phyloP scores from a whole-genome alignment of 106 monocot genomes.

The Dendrobium chrysotoxum region DNA sequence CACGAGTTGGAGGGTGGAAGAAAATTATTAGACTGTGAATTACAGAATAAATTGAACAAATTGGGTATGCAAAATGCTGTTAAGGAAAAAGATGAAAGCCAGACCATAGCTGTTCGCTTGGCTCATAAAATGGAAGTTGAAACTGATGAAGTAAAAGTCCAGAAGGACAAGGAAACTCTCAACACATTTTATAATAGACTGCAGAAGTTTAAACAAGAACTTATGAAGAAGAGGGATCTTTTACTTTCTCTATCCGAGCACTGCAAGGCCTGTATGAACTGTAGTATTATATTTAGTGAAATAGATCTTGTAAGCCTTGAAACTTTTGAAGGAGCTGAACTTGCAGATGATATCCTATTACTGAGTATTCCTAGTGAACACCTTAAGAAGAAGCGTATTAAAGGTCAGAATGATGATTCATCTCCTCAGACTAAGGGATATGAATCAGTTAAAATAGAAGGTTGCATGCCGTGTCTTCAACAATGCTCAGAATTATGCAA shows the following conservation, averaged over 20 bases:
- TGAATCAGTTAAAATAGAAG: not conserved
- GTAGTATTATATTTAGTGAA: not conserved
- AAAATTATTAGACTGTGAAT: not conserved
- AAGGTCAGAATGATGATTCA: not conserved
- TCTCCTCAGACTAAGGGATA: not conserved
- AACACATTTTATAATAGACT: not conserved
- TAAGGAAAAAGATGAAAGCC: not conserved
- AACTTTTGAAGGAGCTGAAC: not conserved
- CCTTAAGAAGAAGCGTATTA: not conserved
- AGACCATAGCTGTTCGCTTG: not conserved
- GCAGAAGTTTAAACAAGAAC: not conserved
- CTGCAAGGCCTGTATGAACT: not conserved
- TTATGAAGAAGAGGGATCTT: conserved; percentile 1
- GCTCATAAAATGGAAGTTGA: conserved; percentile 1
- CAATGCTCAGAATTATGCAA: not conserved
- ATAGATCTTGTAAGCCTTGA: not conserved
- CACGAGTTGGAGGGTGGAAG: conserved; percentile 1
- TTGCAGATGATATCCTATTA: not conserved
- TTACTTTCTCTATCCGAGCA: not conserved
- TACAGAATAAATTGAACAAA: not conserved
- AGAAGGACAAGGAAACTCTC: conserved; percentile 1
- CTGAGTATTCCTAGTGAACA: not conserved
- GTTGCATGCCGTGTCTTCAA: not conserved
- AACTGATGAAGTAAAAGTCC: not conserved
- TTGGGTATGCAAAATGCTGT: not conserved